Evolutionary conservation across 78 protist species (phyloP).

Genomic region (Dictyostelium citrinum): DNA sequence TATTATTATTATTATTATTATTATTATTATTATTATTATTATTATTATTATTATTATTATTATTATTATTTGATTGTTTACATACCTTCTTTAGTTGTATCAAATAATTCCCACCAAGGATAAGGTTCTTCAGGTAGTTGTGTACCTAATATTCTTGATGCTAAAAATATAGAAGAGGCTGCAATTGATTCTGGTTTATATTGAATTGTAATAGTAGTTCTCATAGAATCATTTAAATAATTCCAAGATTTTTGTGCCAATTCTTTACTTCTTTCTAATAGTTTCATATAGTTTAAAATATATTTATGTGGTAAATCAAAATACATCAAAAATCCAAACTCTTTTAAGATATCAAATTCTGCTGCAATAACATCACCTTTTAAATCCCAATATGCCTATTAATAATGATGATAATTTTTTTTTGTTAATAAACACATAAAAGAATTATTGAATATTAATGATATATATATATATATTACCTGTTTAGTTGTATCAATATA

Average conservation of each 20-base stretch:
- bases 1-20: not conserved
- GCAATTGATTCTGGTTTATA: conserved; percentile 82
- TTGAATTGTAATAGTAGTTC: conserved; percentile 85
- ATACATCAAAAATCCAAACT: conserved; percentile 65
- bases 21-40: not conserved
- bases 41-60: not conserved
- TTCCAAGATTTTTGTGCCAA: conserved; percentile 91
- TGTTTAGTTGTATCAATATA: conserved; percentile 46
- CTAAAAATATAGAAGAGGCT: conserved; percentile 64
- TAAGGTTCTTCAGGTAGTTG: conserved; percentile 59
- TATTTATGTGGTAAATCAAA: conserved; percentile 87
- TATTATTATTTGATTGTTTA: not conserved
- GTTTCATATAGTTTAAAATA: conserved; percentile 71
- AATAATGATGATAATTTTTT: not conserved
- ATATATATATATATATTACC: not conserved
- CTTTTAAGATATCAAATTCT: conserved; percentile 65
- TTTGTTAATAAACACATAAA: not conserved
- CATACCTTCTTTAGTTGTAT: conserved; percentile 39
- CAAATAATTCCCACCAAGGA: conserved; percentile 88
- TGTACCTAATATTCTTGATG: conserved; percentile 35
- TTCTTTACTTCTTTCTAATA: conserved; percentile 29
- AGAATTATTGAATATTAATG: too few relatives aligned
- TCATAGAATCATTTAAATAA: conserved; percentile 88
- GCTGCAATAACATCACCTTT: conserved; percentile 62
- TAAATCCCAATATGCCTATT: conserved; percentile 53